Percentiles rank a stretch among this genome's conserved stretches.
These are phyloP conservation scores for Gossypium anomalum DNA, from an alignment of 345 rosid genomes.

Conservation along the genomic window DNA sequence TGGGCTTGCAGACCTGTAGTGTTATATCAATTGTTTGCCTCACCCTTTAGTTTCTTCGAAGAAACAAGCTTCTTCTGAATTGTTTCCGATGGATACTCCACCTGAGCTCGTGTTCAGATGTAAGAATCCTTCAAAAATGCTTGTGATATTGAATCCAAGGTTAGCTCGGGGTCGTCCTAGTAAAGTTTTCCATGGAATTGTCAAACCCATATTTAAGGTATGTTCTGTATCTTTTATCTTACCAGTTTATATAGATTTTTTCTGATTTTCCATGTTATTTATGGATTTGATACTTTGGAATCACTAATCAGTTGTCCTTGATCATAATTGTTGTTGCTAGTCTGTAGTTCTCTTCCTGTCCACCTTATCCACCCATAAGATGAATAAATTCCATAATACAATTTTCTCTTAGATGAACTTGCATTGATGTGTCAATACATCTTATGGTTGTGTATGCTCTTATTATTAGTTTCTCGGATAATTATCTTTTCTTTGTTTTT, in stretches of 20 bases:
- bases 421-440: neutral
- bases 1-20: slow-evolving; percentile 89
- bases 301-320: neutral
- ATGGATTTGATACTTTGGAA: neutral
- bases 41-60: slow-evolving; percentile 87
- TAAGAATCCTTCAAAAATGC: slow-evolving; percentile 90
- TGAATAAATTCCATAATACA: neutral
- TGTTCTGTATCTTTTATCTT: neutral
- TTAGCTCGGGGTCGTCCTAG: slow-evolving; percentile 89
- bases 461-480: neutral
- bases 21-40: slow-evolving; percentile 84
- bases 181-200: slow-evolving; percentile 81
- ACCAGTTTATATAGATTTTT: neutral
- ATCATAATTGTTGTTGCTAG: neutral
- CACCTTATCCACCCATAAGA: neutral
- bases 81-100: slow-evolving; percentile 72
- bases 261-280: neutral
- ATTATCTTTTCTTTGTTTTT: neutral
- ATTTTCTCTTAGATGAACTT: slow-evolving; percentile 4
- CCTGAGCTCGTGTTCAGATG: slow-evolving; percentile 87
- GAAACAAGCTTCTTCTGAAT: slow-evolving; percentile 83
- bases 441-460: neutral
- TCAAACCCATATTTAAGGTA: slow-evolving; percentile 96
- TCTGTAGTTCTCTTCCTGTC: neutral
- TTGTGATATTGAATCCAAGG: slow-evolving; percentile 91